Evolutionary conservation across 2,329 filamentous ascomycete species (phyloP).

Genomic region (Lachnellula willkommii): DNA sequence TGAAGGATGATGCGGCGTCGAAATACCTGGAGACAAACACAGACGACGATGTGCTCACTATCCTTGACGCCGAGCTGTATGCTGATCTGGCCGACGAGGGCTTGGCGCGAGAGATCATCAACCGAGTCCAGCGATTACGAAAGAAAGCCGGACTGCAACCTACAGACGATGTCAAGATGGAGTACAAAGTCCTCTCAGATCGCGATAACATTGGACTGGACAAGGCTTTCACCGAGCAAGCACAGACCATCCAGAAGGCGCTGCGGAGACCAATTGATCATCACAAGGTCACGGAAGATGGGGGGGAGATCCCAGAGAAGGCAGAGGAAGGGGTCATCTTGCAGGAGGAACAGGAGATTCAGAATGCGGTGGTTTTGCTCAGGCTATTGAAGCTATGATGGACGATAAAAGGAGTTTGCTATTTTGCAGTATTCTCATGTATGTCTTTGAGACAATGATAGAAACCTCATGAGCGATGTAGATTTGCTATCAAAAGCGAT

Average conservation of each 20-base stretch:
- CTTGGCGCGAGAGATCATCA: constrained; percentile 84
- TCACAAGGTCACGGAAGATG: constrained; percentile 54
- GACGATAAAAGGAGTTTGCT: neutral
- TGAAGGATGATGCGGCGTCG: constrained; percentile 66
- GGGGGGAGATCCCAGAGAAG: constrained; percentile 45
- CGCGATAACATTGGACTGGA: constrained; percentile 70
- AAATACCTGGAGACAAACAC: constrained; percentile 80
- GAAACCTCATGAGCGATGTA: constrained; percentile 2
- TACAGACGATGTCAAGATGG: constrained; percentile 94
- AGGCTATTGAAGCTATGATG: constrained; percentile 66
- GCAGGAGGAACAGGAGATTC: constrained; percentile 81
- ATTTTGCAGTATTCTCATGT: neutral
- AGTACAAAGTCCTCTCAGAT: constrained; percentile 76
- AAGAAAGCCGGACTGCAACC: constrained; percentile 90
- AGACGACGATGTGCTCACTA: constrained; percentile 82
- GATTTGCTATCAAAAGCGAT: constrained; percentile 5
- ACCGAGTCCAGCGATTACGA: constrained; percentile 83
- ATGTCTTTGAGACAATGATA: constrained; percentile 1
- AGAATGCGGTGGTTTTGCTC: constrained; percentile 74
- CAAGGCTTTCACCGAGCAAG: constrained; percentile 63
- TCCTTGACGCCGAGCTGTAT: constrained; percentile 78
- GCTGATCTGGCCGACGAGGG: constrained; percentile 85
- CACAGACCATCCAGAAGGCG: constrained; percentile 66
- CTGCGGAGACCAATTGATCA: constrained; percentile 72
- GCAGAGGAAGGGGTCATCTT: constrained; percentile 60